Percentiles rank a stretch among this genome's conserved stretches.
Conservation (phyloP, 2,329 filamentous ascomycete genomes). For the Ceratocystis lukuohia region DNA sequence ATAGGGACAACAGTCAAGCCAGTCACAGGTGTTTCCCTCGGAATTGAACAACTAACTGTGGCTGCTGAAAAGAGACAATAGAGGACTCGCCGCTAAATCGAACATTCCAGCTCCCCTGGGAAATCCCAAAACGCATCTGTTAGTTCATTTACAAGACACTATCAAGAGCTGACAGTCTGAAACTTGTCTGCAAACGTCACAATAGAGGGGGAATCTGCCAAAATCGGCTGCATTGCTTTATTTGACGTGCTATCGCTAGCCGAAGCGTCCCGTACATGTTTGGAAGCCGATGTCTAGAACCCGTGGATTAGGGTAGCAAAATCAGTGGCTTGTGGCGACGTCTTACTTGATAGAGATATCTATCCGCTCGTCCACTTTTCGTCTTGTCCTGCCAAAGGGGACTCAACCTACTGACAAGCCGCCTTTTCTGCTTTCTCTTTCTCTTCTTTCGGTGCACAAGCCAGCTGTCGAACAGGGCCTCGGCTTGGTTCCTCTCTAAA, state of each 20-base stretch:
- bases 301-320: too few species aligned
- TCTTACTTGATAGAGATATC: too few species aligned
- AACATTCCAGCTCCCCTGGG: background rate
- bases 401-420: too few species aligned
- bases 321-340: too few species aligned
- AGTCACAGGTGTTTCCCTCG: background rate
- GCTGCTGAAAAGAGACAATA: background rate
- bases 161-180: too few species aligned
- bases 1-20: background rate
- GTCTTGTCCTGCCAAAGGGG: too few species aligned
- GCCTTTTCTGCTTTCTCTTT: background rate
- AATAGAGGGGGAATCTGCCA: background rate
- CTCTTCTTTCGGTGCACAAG: background rate
- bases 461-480: background rate
- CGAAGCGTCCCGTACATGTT: too few species aligned
- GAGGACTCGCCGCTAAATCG: background rate
- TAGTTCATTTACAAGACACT: too few species aligned
- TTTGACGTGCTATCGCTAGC: too few species aligned
- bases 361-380: too few species aligned
- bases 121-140: background rate
- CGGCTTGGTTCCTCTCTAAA: background rate
- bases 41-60: background rate
- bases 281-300: too few species aligned
- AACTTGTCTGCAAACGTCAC: background rate
- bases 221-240: too few species aligned